phyloP scores from a whole-genome alignment of 169 alveolate species.

The Plasmodium fragile region DNA sequence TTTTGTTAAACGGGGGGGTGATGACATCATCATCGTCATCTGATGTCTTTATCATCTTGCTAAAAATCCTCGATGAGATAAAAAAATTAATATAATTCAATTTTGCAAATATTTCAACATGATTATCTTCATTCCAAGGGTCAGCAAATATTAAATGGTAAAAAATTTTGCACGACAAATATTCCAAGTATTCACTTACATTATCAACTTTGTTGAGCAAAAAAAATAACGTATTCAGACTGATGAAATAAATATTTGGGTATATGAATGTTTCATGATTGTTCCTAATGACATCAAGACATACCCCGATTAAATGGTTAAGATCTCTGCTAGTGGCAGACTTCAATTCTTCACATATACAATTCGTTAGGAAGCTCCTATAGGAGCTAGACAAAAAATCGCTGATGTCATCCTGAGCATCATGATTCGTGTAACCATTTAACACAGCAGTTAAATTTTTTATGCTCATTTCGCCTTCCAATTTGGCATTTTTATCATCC shows the following conservation, averaged over 20 bases:
- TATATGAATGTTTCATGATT: slow-evolving; percentile 34
- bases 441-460: slow-evolving; percentile 29
- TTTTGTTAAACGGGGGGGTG: not conserved
- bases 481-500: not conserved
- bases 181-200: slow-evolving; percentile 22
- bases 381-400: slow-evolving; percentile 58
- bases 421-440: slow-evolving; percentile 16
- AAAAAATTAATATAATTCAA: slow-evolving; percentile 43
- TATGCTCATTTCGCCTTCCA: slow-evolving; percentile 3
- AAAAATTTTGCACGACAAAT: slow-evolving; percentile 7
- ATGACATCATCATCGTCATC: not conserved
- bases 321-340: not conserved
- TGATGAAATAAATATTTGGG: slow-evolving; percentile 45
- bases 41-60: not conserved
- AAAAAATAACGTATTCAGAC: slow-evolving; percentile 51
- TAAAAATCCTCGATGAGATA: slow-evolving; percentile 37
- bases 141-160: slow-evolving; percentile 5
- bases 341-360: slow-evolving; percentile 48
- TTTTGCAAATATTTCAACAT: slow-evolving; percentile 56
- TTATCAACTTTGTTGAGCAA: slow-evolving; percentile 25
- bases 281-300: slow-evolving; percentile 49
- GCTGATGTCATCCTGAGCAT: slow-evolving; percentile 49
- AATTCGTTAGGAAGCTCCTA: slow-evolving; percentile 35
- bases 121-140: slow-evolving; percentile 18
- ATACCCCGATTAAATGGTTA: slow-evolving; percentile 9